These are phyloP conservation scores for Piper betle DNA, from an alignment of 164 flowering plant species.

Conservation along the genomic window DNA sequence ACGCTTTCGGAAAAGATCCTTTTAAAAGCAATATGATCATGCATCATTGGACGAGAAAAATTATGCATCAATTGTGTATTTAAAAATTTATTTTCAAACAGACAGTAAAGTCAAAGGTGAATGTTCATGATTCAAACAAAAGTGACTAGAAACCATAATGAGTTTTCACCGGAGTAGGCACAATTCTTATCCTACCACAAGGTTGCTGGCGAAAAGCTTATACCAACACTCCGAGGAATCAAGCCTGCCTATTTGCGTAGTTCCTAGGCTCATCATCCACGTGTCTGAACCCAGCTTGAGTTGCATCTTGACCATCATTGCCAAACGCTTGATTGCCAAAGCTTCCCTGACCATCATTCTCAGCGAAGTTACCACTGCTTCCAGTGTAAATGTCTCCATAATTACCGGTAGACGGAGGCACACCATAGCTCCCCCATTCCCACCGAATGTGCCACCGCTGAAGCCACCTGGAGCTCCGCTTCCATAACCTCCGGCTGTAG, in stretches of 20 bases:
- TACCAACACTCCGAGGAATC: not conserved
- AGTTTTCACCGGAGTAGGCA: too few relatives aligned
- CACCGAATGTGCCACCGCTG: not conserved
- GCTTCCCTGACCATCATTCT: not conserved
- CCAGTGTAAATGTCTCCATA: conserved; percentile 1
- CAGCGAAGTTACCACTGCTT: not conserved
- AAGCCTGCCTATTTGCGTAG: conserved; percentile 30
- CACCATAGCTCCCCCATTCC: not conserved
- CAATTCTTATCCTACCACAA: too few relatives aligned
- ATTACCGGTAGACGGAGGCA: not conserved
- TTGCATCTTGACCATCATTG: not conserved
- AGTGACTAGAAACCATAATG: too few relatives aligned
- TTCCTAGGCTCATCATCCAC: conserved; percentile 28
- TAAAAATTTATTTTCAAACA: too few relatives aligned
- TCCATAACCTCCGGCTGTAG: not conserved
- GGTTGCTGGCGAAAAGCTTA: too few relatives aligned
- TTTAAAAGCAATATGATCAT: too few relatives aligned
- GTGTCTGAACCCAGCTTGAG: conserved; percentile 18
- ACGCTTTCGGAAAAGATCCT: too few relatives aligned
- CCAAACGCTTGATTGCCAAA: conserved; percentile 3
- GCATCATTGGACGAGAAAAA: too few relatives aligned
- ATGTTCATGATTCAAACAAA: too few relatives aligned
- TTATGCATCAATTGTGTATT: too few relatives aligned
- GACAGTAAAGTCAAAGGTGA: too few relatives aligned
- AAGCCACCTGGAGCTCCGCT: not conserved